These are phyloP conservation scores for Puccinia novopanici DNA, from an alignment of 1,284 basidiomycete genomes.

Conservation along the genomic window DNA sequence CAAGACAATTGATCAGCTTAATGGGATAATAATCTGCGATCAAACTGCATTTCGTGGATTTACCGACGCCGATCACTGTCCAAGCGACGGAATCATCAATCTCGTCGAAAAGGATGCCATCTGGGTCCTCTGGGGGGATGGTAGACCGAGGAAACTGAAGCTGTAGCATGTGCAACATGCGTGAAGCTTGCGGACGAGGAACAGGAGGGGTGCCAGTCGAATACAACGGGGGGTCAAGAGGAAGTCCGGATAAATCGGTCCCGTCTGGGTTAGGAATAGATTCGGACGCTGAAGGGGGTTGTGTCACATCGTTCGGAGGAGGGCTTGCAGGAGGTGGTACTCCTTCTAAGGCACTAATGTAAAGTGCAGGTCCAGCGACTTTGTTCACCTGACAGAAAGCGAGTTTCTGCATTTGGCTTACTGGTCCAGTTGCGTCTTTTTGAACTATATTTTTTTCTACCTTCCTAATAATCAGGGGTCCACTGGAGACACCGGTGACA, in stretches of 20 bases:
- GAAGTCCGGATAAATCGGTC: constrained; percentile 7
- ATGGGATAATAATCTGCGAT: not conserved
- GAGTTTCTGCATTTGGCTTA: constrained; percentile 95
- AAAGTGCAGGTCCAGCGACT: constrained; percentile 49
- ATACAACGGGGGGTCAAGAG: constrained; percentile 1
- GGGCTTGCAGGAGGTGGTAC: constrained; percentile 8
- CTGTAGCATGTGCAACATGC: constrained; percentile 31
- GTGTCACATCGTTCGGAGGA: constrained; percentile 12
- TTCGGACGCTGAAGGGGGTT: constrained; percentile 15
- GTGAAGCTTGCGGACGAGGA: not conserved
- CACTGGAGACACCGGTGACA: constrained; percentile 77
- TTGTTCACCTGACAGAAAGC: constrained; percentile 73
- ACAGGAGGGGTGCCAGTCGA: not conserved
- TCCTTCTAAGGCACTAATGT: constrained; percentile 47
- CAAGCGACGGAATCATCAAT: constrained; percentile 93
- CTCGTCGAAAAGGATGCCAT: constrained; percentile 72
- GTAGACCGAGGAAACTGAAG: constrained; percentile 42
- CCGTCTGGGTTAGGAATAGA: not conserved
- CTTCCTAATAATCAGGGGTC: constrained; percentile 82
- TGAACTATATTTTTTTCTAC: constrained; percentile 82
- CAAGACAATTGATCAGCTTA: not conserved
- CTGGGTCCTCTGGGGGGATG: constrained; percentile 63
- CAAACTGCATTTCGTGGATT: no score
- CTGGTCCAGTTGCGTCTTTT: constrained; percentile 77
- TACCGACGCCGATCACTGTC: constrained; percentile 93